A percentile compares a stretch with the other conserved stretches of the same genome.
These are phyloP conservation scores for Dioscorea dumetorum DNA, from an alignment of 106 monocot species.

Conservation along the genomic window DNA sequence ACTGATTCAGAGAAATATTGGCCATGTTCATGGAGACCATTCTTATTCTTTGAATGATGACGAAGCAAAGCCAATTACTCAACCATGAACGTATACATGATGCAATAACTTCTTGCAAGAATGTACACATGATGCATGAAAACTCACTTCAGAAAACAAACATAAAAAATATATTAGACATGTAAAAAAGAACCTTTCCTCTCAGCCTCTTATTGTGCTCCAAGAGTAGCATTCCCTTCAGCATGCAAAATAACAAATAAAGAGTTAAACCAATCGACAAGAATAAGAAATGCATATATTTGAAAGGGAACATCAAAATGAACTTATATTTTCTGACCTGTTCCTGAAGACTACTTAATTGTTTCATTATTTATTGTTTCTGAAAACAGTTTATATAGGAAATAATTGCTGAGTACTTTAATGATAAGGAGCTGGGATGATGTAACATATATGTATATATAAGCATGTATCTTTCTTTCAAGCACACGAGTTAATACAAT, in stretches of 20 bases:
- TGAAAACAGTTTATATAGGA: slow-evolving; percentile 1
- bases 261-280: neutral
- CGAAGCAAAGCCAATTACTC: slow-evolving; percentile 16
- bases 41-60: slow-evolving; percentile 39
- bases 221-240: slow-evolving; percentile 45
- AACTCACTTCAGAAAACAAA: neutral
- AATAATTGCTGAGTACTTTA: too few species aligned
- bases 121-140: neutral
- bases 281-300: neutral
- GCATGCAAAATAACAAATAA: neutral
- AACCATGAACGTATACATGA: neutral
- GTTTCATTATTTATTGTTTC: slow-evolving; percentile 37
- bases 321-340: slow-evolving; percentile 22
- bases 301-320: neutral
- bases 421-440: neutral
- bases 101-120: neutral
- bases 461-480: too few species aligned
- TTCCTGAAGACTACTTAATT: slow-evolving; percentile 38
- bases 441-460: too few species aligned
- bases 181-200: slow-evolving; percentile 27
- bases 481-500: too few species aligned
- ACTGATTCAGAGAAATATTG: slow-evolving; percentile 54
- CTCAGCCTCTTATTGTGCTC: slow-evolving; percentile 52
- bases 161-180: neutral
- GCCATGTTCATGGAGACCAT: slow-evolving; percentile 31